Evolutionary conservation across 2,329 filamentous ascomycete genomes (phyloP).

Genomic region (Alternaria angustiovoidea): DNA sequence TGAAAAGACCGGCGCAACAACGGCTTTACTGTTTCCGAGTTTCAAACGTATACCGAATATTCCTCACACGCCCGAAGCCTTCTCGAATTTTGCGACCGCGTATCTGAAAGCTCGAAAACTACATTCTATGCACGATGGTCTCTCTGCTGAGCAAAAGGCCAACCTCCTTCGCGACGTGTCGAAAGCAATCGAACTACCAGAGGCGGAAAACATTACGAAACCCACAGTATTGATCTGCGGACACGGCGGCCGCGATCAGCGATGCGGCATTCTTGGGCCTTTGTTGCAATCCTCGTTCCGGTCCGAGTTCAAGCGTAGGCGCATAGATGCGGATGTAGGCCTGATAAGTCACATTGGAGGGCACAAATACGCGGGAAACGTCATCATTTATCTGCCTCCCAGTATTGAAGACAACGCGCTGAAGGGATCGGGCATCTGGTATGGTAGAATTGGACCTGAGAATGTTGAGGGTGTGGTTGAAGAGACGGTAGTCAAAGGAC

Average conservation of each 20-base stretch:
- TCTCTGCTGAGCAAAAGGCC: constrained; percentile 63
- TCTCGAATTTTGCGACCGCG: constrained; percentile 66
- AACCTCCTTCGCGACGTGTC: constrained; percentile 58
- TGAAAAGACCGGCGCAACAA: constrained; percentile 53
- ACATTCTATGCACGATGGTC: constrained; percentile 65
- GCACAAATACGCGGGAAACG: constrained; percentile 86
- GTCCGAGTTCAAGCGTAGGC: constrained; percentile 61
- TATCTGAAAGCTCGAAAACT: constrained; percentile 71
- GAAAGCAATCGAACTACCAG: constrained; percentile 57
- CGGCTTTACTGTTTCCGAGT: constrained; percentile 75
- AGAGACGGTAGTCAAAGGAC: constrained; percentile 73
- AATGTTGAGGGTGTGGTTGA: constrained; percentile 78
- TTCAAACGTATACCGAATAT: constrained; percentile 82
- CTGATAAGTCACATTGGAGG: constrained; percentile 82
- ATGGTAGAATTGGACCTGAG: constrained; percentile 77
- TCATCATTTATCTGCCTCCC: constrained; percentile 81
- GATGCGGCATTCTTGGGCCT: constrained; percentile 84
- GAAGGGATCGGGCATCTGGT: constrained; percentile 80
- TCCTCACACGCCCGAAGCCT: constrained; percentile 67
- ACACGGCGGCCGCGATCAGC: constrained; percentile 79
- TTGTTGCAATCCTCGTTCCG: constrained; percentile 76
- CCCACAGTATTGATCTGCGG: constrained; percentile 80
- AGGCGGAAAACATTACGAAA: constrained; percentile 57
- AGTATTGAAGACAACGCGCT: constrained; percentile 60
- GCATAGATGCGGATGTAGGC: constrained; percentile 68